Evolutionary conservation across 2,329 filamentous ascomycete genomes (phyloP).

Genomic region (Pochonia chlamydosporia): DNA sequence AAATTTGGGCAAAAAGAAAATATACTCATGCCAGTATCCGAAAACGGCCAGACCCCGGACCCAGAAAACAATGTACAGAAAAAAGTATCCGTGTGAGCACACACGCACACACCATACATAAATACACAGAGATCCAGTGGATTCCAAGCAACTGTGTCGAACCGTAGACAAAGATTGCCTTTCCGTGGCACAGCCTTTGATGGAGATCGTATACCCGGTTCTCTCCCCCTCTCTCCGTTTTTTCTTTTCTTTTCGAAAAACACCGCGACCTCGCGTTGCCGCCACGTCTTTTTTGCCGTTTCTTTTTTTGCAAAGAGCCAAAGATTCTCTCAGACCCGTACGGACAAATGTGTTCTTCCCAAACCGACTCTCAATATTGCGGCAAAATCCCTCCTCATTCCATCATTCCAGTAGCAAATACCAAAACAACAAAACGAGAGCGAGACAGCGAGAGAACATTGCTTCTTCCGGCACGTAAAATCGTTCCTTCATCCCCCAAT

Average conservation of each 20-base stretch:
- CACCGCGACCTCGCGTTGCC: constrained; percentile 1
- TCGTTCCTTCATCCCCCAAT: neutral
- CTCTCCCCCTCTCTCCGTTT: neutral
- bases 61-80: neutral
- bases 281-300: neutral
- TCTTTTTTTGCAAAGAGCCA: neutral
- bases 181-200: neutral
- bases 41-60: neutral
- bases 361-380: neutral
- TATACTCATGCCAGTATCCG: neutral
- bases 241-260: neutral
- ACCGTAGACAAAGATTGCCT: neutral
- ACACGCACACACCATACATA: neutral
- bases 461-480: neutral
- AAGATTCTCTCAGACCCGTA: neutral
- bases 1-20: neutral
- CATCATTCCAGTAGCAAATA: neutral
- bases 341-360: neutral
- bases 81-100: neutral
- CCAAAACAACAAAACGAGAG: neutral
- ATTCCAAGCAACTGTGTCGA: neutral
- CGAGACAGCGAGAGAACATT: neutral
- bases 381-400: neutral
- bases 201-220: neutral
- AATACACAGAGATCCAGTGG: neutral